Percentiles rank a stretch among this genome's conserved stretches.
These are phyloP conservation scores for Pythium aphanidermatum DNA, from an alignment of 352 stramenopile species.

Conservation along the genomic window DNA sequence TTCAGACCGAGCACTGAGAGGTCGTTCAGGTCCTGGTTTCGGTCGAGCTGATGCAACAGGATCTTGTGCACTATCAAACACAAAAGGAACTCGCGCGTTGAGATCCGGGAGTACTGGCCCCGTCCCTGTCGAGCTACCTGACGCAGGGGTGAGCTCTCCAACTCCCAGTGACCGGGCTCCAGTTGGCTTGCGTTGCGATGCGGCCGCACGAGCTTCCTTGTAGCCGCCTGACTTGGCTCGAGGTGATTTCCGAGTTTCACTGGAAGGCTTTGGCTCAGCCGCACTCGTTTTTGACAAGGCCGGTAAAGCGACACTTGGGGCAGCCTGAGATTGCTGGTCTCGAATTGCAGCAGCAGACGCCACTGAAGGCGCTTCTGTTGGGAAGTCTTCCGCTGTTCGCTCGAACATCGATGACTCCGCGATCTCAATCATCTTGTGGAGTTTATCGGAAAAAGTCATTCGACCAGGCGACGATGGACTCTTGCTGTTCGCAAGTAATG, in stretches of 20 bases:
- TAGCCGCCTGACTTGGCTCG: conserved; percentile 30
- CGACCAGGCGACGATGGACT: conserved; percentile 47
- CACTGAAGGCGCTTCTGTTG: not conserved
- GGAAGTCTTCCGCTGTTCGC: conserved; percentile 1
- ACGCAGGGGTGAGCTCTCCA: no score
- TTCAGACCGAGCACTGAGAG: not conserved
- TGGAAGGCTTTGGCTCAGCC: conserved; percentile 8
- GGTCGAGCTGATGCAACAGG: not conserved
- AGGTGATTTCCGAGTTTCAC: conserved; percentile 9
- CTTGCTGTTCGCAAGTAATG: conserved; percentile 27
- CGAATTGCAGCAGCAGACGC: not conserved
- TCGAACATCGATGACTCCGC: conserved; percentile 65
- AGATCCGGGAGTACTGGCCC: conserved; percentile 15
- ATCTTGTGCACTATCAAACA: conserved; percentile 15
- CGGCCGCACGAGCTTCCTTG: conserved; percentile 25
- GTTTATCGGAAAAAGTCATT: conserved; percentile 69
- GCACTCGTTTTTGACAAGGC: not conserved
- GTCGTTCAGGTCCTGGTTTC: conserved; percentile 4
- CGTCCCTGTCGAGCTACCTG: no score
- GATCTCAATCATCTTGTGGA: conserved; percentile 81
- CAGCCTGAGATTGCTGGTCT: not conserved
- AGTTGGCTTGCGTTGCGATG: conserved; percentile 7
- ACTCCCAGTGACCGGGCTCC: conserved; percentile 2
- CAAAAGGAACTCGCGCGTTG: conserved; percentile 20
- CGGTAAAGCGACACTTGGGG: conserved; percentile 3